Percentiles rank a stretch among this genome's conserved stretches.
These are phyloP conservation scores for Hypoxylon sp. DNA, from an alignment of 2,329 filamentous ascomycete genomes.

Conservation along the genomic window DNA sequence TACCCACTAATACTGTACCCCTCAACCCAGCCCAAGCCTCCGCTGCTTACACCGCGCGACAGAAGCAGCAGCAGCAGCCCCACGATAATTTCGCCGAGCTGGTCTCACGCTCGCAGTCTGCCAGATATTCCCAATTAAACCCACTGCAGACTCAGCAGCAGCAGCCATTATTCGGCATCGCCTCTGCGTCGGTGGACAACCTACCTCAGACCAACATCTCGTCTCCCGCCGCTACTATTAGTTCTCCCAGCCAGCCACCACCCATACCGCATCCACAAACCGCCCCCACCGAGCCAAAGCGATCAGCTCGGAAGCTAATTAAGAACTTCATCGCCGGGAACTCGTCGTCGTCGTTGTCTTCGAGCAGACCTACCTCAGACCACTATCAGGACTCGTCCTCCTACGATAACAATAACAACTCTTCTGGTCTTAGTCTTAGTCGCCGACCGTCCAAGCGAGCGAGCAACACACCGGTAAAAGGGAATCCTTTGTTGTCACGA, in stretches of 20 bases:
- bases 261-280: constrained; percentile 43
- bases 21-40: constrained; percentile 52
- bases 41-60: constrained; percentile 44
- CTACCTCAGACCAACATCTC: constrained; percentile 47
- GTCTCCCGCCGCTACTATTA: constrained; percentile 42
- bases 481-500: constrained; percentile 47
- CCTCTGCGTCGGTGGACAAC: constrained; percentile 54
- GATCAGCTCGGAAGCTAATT: constrained; percentile 62
- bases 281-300: constrained; percentile 53
- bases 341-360: constrained; percentile 50
- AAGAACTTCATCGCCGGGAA: constrained; percentile 62
- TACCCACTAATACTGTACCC: constrained; percentile 47
- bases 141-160: constrained; percentile 47
- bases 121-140: constrained; percentile 54
- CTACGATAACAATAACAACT: constrained; percentile 64
- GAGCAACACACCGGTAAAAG: constrained; percentile 58
- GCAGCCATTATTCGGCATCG: constrained; percentile 49
- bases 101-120: constrained; percentile 61
- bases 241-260: constrained; percentile 37
- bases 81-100: constrained; percentile 57
- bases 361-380: constrained; percentile 45
- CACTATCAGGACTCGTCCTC: constrained; percentile 46
- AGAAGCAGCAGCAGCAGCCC: constrained; percentile 46
- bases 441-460: constrained; percentile 67
- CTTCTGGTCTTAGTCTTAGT: constrained; percentile 56